A percentile compares a stretch with the other conserved stretches of the same genome.
These are phyloP conservation scores for Gossypium aridum DNA, from an alignment of 441 rosid species.

Conservation along the genomic window DNA sequence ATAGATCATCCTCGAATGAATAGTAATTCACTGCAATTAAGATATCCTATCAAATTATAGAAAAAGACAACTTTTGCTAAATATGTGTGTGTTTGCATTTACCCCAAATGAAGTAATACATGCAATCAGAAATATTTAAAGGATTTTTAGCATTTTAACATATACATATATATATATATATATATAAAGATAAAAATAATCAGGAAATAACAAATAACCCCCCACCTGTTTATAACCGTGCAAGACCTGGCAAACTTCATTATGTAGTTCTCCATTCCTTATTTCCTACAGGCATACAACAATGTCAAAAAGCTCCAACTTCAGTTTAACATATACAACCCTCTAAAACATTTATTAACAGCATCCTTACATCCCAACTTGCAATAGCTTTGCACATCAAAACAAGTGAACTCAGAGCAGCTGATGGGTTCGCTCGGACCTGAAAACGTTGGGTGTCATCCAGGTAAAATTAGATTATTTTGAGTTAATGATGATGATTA, in stretches of 20 bases:
- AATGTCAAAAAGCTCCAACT: not conserved
- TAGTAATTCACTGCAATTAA: not conserved
- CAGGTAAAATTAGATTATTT: conserved; percentile 3
- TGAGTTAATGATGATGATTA: not conserved
- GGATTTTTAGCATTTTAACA: not conserved
- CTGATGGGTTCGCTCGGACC: conserved; percentile 90
- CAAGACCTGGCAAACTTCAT: conserved; percentile 86
- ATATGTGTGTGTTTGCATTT: not conserved
- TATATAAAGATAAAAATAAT: not conserved
- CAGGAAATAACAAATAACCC: not conserved
- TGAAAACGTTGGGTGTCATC: conserved; percentile 23
- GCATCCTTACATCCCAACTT: conserved; percentile 87
- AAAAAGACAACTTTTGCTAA: not conserved
- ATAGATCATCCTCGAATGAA: not conserved
- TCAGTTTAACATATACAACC: not conserved
- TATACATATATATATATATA: not conserved
- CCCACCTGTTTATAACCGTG: conserved; percentile 80
- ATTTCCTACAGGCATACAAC: conserved; percentile 48
- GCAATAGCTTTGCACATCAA: conserved; percentile 88
- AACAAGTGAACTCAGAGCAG: conserved; percentile 83
- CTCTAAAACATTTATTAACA: not conserved
- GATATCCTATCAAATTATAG: not conserved
- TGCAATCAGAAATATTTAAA: not conserved
- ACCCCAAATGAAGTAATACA: not conserved
- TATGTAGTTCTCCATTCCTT: conserved; percentile 72